Evolutionary conservation across 805 yeast species (phyloP), one percentile per base, ranked within the genome.

Genomic region (Torulaspora gathmanii): DNA sequence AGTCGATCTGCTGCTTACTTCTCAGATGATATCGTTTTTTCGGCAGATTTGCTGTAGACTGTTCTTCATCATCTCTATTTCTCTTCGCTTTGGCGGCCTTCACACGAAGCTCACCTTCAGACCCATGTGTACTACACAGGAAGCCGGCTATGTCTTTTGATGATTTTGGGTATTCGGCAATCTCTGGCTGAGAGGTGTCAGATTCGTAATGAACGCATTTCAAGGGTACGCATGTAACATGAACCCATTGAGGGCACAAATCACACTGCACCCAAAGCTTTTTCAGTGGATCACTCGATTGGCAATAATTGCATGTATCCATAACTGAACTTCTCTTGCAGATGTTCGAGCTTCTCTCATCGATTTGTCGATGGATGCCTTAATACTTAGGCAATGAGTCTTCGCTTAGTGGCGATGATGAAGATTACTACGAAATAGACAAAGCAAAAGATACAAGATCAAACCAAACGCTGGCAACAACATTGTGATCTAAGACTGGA

Each of bases 1-100:
- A 88, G 59, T 88, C 95, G 36, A 89, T 75, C 42, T 72, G 71
- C n/a, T 70, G 65, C 33, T 70, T 67, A 12, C 73, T 66, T 17
- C 96, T 67, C 34, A 73, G 69, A 45, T 86, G 80, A 30, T 70
- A 70, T 31, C 90, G 66, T 44, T 71, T 75, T 31, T 45, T 51
- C 31, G 46, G 38, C 33, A 40, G 30, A 17, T 40, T n/a, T 16
- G 36, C 37, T 17, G 23, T 17, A 26, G 33, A 29, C 16, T 25
- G 46, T 13, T 16, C 23, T 17, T 23, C n/a, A 29, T 26, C 19
- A 38, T 23, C 9, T 43, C 43, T 29, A 41, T 29, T 28, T 15
- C 34, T 39, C 41, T 42, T 42, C 20, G 31, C 16, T 9, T 16
- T 23, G 20, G 26, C 20, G 17, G 42, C 26, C 15, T 25, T 33